Evolutionary conservation across 2,329 filamentous ascomycete genomes (phyloP), one percentile per base, ranked within the genome.

Genomic region (Colletotrichum coccodes): DNA sequence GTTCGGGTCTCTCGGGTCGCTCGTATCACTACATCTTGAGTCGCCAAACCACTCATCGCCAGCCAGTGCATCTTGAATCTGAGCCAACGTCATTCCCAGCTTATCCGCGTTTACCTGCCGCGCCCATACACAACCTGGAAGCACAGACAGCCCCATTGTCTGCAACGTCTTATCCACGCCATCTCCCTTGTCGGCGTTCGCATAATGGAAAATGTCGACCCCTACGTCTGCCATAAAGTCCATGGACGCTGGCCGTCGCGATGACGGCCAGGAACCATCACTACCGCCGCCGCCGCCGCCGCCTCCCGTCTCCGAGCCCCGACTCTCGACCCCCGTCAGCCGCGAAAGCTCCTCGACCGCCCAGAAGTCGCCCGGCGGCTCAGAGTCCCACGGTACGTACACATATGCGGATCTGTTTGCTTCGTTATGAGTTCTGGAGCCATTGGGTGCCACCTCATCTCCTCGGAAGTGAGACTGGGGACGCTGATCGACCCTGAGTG

Each of bases 311-410:
- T 70, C 76, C 70, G 72, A 74, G 65, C 74, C 73, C 62, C 63
- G 71, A 65, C 53, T 74, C 56, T 70, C 75, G 18, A 74, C 71
- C 60, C 71, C 74, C 52, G 70, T 66, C 64, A 70, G 72, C 40
- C 70, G 52, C 6, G 64, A 70, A 47, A 36, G 40, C n/a, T 68
- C 67, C n/a, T 60, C 64, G 14, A 67, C 44, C 12, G 34, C 50
- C 26, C 67, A 70, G n/a, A 70, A 75, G 68, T 69, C 73, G 63
- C 67, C 77, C 63, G 74, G 72, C 36, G 70, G 60, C 53, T 73
- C 76, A 67, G 77, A 79, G 36, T 64, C 73, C 36, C 75, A 75
- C 72, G 77, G 78, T 80, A 77, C 61, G 76, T 66, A 52, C 44
- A 8, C 14, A 42, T 50, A 32, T 60, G 11, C 34, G 44, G 44